Conservation (phyloP, 2,329 filamentous ascomycete species). For the Pseudogymnoascus sp. region DNA sequence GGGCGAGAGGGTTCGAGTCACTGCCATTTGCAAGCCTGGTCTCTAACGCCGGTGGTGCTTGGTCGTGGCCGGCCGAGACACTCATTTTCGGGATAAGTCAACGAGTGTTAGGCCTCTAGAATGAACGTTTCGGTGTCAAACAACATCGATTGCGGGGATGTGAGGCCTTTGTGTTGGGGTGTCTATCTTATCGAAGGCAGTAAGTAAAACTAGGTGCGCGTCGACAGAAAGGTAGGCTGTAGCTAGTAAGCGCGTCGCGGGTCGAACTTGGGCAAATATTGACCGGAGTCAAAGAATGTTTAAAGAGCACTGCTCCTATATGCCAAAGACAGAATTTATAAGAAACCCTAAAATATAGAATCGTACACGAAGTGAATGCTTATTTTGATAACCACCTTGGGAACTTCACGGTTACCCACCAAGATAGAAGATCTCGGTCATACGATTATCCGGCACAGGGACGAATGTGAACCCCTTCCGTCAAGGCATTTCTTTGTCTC, state of each 20-base stretch:
- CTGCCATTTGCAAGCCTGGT: slow-evolving; percentile 30
- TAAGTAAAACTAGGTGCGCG: background rate
- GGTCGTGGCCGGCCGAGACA: slow-evolving; percentile 7
- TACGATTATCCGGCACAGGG: slow-evolving; percentile 3
- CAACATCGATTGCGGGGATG: slow-evolving; percentile 6
- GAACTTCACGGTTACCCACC: background rate
- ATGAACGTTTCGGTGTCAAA: background rate
- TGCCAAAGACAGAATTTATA: background rate
- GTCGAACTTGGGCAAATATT: background rate
- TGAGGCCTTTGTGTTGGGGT: slow-evolving; percentile 5
- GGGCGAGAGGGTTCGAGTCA: slow-evolving; percentile 43
- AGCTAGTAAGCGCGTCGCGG: background rate
- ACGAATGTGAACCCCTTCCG: background rate
- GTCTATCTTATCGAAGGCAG: slow-evolving; percentile 1
- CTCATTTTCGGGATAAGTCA: background rate
- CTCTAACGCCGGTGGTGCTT: slow-evolving; percentile 1
- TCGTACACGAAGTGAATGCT: slow-evolving; percentile 7
- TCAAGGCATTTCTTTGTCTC: background rate
- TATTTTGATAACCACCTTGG: slow-evolving; percentile 6
- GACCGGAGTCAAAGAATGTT: background rate
- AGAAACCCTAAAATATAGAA: background rate
- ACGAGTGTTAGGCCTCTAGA: slow-evolving; percentile 4
- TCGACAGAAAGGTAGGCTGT: background rate
- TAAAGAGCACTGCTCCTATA: slow-evolving; percentile 5
- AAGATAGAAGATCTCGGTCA: slow-evolving; percentile 6